Conservation (phyloP, 495 filamentous ascomycete species). For the Aspergillus homomorphus region DNA sequence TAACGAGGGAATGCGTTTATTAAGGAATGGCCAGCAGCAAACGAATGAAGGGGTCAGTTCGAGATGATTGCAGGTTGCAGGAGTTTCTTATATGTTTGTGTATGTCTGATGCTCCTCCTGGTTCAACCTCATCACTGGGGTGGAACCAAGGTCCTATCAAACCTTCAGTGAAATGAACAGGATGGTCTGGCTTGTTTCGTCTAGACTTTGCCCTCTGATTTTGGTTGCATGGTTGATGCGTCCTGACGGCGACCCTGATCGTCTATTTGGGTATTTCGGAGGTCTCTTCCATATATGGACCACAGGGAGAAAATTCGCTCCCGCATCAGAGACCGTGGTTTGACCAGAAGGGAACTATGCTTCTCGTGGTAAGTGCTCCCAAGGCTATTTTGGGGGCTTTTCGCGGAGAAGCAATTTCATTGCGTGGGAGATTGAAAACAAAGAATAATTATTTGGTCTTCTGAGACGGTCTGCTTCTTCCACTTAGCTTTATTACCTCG, state of each 20-base stretch:
- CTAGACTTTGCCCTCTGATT: constrained; percentile 15
- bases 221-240: constrained; percentile 12
- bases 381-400: constrained; percentile 9
- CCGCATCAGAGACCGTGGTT: constrained; percentile 7
- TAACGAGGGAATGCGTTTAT: constrained; percentile 19
- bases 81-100: constrained; percentile 24
- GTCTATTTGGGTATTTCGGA: not conserved
- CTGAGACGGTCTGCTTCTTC: constrained; percentile 3
- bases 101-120: not conserved
- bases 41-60: constrained; percentile 7
- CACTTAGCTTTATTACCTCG: constrained; percentile 3
- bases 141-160: constrained; percentile 19
- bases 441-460: constrained; percentile 9
- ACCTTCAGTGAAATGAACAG: constrained; percentile 27
- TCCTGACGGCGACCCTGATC: constrained; percentile 10
- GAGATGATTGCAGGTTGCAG: constrained; percentile 11
- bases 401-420: not conserved
- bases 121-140: constrained; percentile 11
- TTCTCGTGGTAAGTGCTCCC: constrained; percentile 12
- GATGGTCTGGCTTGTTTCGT: constrained; percentile 9
- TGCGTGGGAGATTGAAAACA: not conserved
- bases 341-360: constrained; percentile 13
- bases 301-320: constrained; percentile 13
- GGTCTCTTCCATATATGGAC: not conserved
- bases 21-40: constrained; percentile 16